A percentile compares a stretch with the other conserved stretches of the same genome.
Evolutionary conservation across 345 rosid species (phyloP).

Genomic region (Ailanthus altissimus): DNA sequence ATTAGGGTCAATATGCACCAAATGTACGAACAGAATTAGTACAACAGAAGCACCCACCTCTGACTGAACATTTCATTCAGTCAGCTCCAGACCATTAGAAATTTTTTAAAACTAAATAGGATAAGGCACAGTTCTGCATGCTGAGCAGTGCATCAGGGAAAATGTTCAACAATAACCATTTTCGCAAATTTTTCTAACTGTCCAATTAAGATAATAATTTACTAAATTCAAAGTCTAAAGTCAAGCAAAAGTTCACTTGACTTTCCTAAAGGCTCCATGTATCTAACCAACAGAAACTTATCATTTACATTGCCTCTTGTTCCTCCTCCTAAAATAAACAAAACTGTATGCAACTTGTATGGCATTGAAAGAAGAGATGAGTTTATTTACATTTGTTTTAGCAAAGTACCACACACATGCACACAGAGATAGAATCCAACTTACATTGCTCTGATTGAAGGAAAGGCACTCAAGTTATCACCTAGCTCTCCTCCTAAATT

Average conservation of each 20-base stretch:
- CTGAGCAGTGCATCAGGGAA: not conserved
- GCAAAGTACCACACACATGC: not conserved
- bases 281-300: not conserved
- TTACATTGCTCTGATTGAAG: slow-evolving; percentile 82
- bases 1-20: slow-evolving; percentile 6
- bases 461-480: slow-evolving; percentile 55
- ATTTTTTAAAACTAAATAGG: not conserved
- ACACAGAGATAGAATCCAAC: slow-evolving; percentile 24
- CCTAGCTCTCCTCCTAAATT: slow-evolving; percentile 95
- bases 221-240: slow-evolving; percentile 5
- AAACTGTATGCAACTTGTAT: not conserved
- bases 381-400: not conserved
- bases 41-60: not conserved
- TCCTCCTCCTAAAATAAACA: slow-evolving; percentile 9
- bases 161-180: not conserved
- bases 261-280: not conserved
- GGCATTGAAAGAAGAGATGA: slow-evolving; percentile 2
- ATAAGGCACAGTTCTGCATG: not conserved
- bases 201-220: slow-evolving; percentile 7
- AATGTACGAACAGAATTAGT: not conserved
- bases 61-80: not conserved
- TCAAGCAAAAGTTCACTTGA: not conserved
- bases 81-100: not conserved
- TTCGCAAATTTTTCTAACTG: not conserved
- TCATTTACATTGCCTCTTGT: not conserved